Evolutionary conservation across 2,329 filamentous ascomycete species (phyloP), one percentile per base, ranked within the genome.

Genomic region (Cordyceps cicadae): DNA sequence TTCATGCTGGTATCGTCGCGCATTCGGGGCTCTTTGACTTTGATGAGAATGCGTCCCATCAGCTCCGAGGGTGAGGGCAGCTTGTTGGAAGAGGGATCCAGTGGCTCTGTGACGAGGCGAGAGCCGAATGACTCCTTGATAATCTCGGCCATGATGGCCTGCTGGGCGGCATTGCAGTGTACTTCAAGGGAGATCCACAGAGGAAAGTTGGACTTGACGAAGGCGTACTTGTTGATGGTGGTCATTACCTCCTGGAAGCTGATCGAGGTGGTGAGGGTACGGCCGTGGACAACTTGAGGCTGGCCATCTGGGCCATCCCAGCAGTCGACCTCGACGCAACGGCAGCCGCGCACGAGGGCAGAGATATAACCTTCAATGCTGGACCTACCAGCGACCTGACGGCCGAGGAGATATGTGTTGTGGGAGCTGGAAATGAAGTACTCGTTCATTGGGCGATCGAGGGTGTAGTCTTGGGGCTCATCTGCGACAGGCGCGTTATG

Each of bases 351-450:
- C 64, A 90, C 87, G 7, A 99, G 81, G 3, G 92, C 90, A 9
- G 87, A 86, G 67, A 97, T 95, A 75, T 99, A 99, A 49, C 92
- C 92, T 73, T 99, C 94, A 2, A 95, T 89, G 70, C 92, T 97
- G 2, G 94, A 97, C 50, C 89, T 84, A 32, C 93, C 93, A 12
- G 87, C 88, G 2, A 97, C 87, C 72, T 99, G 94, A 59, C 92
- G 87, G 15, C 94, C 94, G 5, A 95, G 80, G 0, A 99, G 86
- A 69, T 99, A 99, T 0, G 94, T 99, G 74, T 99, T 99, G 79
- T 99, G 94, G 1, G 94, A 97, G 77, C 92, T 97, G 1, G 93
- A 97, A 66, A 99, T 94, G 77, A 92, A 97, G 74, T 99, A 99
- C 71, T 97, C 93, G 71, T 96, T 96, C 71, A 97, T 78, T 0